Base-by-base conservation (phyloP, 192 early-diverging fungal species). In the Coemansia guatemalensis region DNA sequence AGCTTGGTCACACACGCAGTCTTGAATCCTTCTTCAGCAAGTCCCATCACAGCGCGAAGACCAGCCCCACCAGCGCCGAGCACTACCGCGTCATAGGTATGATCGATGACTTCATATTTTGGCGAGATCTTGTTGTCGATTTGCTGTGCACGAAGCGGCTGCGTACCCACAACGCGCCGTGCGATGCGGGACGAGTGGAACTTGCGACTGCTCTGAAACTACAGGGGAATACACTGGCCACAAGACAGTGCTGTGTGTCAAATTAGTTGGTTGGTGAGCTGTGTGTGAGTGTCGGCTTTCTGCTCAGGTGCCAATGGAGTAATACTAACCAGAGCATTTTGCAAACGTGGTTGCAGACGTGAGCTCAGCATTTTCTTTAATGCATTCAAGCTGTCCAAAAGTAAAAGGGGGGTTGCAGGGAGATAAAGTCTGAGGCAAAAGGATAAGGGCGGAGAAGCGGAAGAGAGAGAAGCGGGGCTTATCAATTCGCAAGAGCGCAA, bases 61-160 rank as follows among this genome's bases (percentile, higher is more conserved):
- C 97, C 97, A 50, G 97, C 94, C 73, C 97, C 95, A 69, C 97
- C 97, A 54, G 97, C 95, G 70, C 97, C 97, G 44, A 99, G 87
- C 30, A 99, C 95, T 52, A 99, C 84, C n/a, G 95, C 97, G 75
- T 99, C 97, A 71, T 96, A 99, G 48, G 93, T 92, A 79, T 99
- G 97, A 74, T 99, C 97, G 57, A 97, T 93, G 72, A 99, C 87
- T 59, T 93, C 90, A 84, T 99, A 99, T 60, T 91, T 87, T 62
- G 75, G 75, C 61, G 74, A 74, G 33, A 73, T 60, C 47, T 67
- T 69, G 66, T 70, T 77, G 47, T 86, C 82, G 49, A 90, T 83
- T 68, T 88, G 82, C 61, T 85, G 86, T 18, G 89, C 90, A 54
- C 86, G 86, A 59, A 95, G 86, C 35, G 93, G 89, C 58, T 89